A percentile compares a stretch with the other conserved stretches of the same genome.
Conservation (phyloP, 352 stramenopile species). For the Globisporangium cystogenes region DNA sequence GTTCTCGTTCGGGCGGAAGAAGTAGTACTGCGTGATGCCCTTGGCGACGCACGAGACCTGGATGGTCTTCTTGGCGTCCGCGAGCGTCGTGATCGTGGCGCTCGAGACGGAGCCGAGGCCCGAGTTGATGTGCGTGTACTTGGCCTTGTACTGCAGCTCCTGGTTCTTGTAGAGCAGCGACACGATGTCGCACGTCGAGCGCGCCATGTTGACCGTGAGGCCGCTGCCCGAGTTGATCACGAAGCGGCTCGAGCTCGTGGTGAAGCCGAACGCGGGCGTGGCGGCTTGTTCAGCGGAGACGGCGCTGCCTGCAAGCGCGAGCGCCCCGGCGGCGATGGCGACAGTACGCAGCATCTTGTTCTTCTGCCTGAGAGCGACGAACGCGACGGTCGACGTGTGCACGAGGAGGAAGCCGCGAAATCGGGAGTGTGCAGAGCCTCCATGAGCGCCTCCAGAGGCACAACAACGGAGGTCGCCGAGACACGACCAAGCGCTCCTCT, state of each 20-base stretch:
- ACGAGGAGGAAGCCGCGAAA: too few relatives aligned
- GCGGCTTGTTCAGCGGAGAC: slow-evolving; percentile 2
- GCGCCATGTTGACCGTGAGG: slow-evolving; percentile 32
- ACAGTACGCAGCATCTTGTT: not conserved
- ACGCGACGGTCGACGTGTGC: too few relatives aligned
- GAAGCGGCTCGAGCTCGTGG: slow-evolving; percentile 26
- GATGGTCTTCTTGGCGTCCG: slow-evolving; percentile 34
- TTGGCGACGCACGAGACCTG: slow-evolving; percentile 29
- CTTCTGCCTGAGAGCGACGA: too few relatives aligned
- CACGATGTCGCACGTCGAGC: slow-evolving; percentile 39
- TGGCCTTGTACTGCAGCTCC: slow-evolving; percentile 40
- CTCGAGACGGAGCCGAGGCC: slow-evolving; percentile 27
- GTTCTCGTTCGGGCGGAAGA: slow-evolving; percentile 49
- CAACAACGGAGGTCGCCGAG: too few relatives aligned
- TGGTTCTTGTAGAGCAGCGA: slow-evolving; percentile 42
- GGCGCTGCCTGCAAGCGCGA: slow-evolving; percentile 5
- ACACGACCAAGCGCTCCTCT: too few relatives aligned
- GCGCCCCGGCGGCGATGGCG: not conserved
- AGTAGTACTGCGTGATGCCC: slow-evolving; percentile 43
- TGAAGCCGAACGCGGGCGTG: slow-evolving; percentile 31
- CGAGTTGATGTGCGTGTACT: slow-evolving; percentile 47
- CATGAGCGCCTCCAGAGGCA: too few relatives aligned
- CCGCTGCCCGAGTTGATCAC: slow-evolving; percentile 33
- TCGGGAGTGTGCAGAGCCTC: too few relatives aligned
- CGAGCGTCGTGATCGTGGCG: slow-evolving; percentile 21